Base-by-base conservation (phyloP, 441 rosid species). In the Flueggea neowawraea region DNA sequence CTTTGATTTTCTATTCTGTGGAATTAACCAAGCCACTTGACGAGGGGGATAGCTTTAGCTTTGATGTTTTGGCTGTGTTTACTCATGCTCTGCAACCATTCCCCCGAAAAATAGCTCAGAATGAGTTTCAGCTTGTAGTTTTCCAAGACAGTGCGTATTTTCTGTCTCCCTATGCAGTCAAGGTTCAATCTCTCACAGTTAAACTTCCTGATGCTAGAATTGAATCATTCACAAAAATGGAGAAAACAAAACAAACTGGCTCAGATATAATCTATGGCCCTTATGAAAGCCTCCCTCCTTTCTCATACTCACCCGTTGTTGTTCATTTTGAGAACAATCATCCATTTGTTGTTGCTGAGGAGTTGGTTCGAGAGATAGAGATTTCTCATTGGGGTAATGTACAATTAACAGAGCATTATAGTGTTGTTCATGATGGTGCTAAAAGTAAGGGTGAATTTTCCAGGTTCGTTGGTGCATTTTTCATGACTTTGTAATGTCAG, bases 361-460 rank as follows among this genome's bases (percentile, higher is more conserved):
- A 85, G 77, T 78, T 95, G 55, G 88, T 85, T 52, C 76, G 96
- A 54, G 99, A 95, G 75, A 84, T 95, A 65, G 96, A 91, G 75
- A 83, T 95, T 67, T 95, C 99, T 58, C 98, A 91, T 17, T 95
- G 99, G 99, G 98, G 98, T 59, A 86, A 85, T 52, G 88, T 95
- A 61, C 96, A 88, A 75, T 74, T 95, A 52, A 84, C 97, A 0
- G 99, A 95, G 75, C 80, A 95, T 74, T 95, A 95, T 72, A 80
- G 75, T 53, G 52, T 91, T 48, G 72, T 80, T 54, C 97, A 95
- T 70, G 84, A 78, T 15, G 98, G 98, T 52, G 91, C 98, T 64
- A 81, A 85, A 60, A 82, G 81, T 70, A 85, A 75, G 91, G 98
- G 99, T 58, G 98, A 84, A 79, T 88, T 91, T 81, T 95, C 99